phyloP scores from a whole-genome alignment of 2,329 filamentous ascomycete genomes.

The Pleomassaria siparia region DNA sequence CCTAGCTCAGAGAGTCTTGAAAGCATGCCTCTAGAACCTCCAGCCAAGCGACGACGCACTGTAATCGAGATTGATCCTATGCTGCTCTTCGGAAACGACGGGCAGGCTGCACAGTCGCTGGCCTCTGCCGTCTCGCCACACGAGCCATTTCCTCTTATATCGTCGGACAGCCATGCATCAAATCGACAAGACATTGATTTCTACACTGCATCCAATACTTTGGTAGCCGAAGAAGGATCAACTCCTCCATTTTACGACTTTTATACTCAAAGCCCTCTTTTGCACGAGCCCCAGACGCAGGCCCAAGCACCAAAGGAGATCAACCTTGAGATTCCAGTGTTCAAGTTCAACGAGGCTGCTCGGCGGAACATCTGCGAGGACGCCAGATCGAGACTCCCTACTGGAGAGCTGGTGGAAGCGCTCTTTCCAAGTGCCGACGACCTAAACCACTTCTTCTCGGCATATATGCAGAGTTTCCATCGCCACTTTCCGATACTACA shows the following conservation, averaged over 20 bases:
- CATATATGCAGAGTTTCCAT: constrained; percentile 38
- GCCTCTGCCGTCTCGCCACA: neutral
- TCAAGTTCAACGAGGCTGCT: constrained; percentile 8
- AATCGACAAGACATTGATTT: neutral
- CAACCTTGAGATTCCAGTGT: constrained; percentile 3
- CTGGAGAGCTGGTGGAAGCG: constrained; percentile 7
- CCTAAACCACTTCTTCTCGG: constrained; percentile 30
- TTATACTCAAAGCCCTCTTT: neutral
- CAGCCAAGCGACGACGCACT: constrained; percentile 11
- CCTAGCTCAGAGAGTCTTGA: too few relatives aligned
- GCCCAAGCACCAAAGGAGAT: constrained; percentile 7
- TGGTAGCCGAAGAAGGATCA: neutral
- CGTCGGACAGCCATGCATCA: neutral
- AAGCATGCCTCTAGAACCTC: constrained; percentile 2
- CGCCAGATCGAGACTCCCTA: constrained; percentile 7
- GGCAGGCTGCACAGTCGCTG: neutral
- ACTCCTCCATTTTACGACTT: neutral
- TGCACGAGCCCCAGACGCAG: neutral
- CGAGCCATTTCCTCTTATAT: neutral
- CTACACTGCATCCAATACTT: neutral
- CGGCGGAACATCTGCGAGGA: constrained; percentile 15
- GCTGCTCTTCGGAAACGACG: neutral
- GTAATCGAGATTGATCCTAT: constrained; percentile 13
- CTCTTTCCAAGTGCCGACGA: constrained; percentile 21
- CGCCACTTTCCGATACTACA: constrained; percentile 39